A percentile compares a stretch with the other conserved stretches of the same genome.
These are phyloP conservation scores for Erysimum pusillum DNA, from an alignment of 441 rosid genomes.

Conservation along the genomic window DNA sequence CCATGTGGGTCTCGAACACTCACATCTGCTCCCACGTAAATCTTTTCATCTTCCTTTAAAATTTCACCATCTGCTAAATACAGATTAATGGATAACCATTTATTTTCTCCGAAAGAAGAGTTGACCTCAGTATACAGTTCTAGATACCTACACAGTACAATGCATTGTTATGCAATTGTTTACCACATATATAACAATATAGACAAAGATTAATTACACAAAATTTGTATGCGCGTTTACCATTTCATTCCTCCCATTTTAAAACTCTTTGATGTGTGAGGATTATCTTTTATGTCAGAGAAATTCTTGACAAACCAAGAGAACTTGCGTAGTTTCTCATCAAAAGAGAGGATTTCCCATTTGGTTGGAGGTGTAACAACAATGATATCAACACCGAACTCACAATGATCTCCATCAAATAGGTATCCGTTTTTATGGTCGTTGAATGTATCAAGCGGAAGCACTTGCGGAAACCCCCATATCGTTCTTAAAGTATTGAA, in stretches of 20 bases:
- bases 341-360: neutral
- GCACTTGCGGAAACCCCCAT: constrained; percentile 2
- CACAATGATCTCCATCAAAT: constrained; percentile 8
- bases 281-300: neutral
- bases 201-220: no score
- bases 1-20: neutral
- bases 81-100: constrained; percentile 1
- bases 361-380: neutral
- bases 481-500: constrained; percentile 4
- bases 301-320: neutral
- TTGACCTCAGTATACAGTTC: neutral
- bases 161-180: neutral
- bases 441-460: neutral
- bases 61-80: neutral
- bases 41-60: constrained; percentile 6
- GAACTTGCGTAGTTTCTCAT: neutral
- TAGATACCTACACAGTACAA: neutral
- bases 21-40: neutral
- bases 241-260: neutral
- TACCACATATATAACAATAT: no score
- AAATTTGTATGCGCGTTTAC: neutral
- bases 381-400: constrained; percentile 27
- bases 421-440: constrained; percentile 3
- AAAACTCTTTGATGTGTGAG: neutral
- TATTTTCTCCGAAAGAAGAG: no score